phyloP scores from a whole-genome alignment of 768 basidiomycete genomes.

The Podaxis sp. region DNA sequence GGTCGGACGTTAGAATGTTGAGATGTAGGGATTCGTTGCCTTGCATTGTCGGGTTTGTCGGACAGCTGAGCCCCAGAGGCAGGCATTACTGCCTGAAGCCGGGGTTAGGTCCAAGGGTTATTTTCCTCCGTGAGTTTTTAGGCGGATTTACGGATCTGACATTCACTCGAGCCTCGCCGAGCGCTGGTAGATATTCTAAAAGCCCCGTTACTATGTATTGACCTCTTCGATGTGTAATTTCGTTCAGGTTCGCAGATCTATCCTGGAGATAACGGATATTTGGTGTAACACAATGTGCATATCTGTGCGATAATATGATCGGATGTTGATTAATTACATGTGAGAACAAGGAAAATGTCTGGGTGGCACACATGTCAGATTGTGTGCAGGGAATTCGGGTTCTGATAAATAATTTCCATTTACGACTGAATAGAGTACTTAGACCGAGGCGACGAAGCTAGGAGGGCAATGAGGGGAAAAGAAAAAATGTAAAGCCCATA shows the following conservation, averaged over 20 bases:
- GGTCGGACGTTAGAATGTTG: background rate
- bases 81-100: too few relatives aligned
- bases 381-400: background rate
- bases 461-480: background rate
- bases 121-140: too few relatives aligned
- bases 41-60: too few relatives aligned
- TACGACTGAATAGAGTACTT: background rate
- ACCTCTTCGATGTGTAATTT: background rate
- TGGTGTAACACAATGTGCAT: background rate
- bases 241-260: background rate
- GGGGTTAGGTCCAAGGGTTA: too few relatives aligned
- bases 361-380: background rate
- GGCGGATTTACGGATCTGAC: too few relatives aligned
- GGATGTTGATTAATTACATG: slow-evolving; percentile 3
- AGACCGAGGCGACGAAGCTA: background rate
- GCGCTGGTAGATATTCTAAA: too few relatives aligned
- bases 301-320: background rate
- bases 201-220: background rate
- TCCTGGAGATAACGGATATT: background rate
- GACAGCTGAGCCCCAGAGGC: too few relatives aligned
- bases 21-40: background rate
- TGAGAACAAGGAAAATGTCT: background rate
- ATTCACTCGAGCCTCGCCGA: too few relatives aligned
- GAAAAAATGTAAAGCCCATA: too few relatives aligned
- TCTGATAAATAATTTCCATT: background rate